These are phyloP conservation scores for Arxiozyma slooffiae DNA, from an alignment of 1,139 yeast species.

Conservation along the genomic window DNA sequence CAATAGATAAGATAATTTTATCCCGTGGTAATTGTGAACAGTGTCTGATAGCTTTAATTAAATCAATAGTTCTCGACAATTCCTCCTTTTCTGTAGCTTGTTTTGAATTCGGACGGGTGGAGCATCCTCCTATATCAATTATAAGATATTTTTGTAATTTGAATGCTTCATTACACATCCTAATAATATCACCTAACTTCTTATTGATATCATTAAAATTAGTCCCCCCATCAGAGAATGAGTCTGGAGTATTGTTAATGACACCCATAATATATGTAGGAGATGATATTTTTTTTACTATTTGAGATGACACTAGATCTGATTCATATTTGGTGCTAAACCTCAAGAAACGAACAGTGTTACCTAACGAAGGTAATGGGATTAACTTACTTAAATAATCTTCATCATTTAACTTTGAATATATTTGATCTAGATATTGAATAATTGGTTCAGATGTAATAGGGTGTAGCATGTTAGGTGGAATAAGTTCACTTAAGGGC, in stretches of 20 bases:
- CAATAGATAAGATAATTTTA: slow-evolving; percentile 56
- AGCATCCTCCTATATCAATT: slow-evolving; percentile 86
- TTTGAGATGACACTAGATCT: slow-evolving; percentile 8
- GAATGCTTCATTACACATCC: slow-evolving; percentile 48
- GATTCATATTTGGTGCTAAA: slow-evolving; percentile 13
- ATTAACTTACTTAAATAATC: slow-evolving; percentile 22
- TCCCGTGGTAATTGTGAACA: slow-evolving; percentile 32
- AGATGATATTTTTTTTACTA: slow-evolving; percentile 21
- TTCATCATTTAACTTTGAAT: slow-evolving; percentile 28
- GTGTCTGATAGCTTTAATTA: slow-evolving; percentile 53
- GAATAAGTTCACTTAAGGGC: slow-evolving; percentile 73
- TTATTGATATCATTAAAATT: slow-evolving; percentile 32
- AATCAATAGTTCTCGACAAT: slow-evolving; percentile 56
- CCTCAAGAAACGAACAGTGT: slow-evolving; percentile 13
- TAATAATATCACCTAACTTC: slow-evolving; percentile 35
- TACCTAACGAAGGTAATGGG: slow-evolving; percentile 14
- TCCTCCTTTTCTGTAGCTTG: slow-evolving; percentile 55
- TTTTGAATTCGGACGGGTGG: slow-evolving; percentile 73
- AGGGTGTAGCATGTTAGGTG: slow-evolving; percentile 62
- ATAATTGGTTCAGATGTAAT: slow-evolving; percentile 73
- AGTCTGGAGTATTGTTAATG: slow-evolving; percentile 84
- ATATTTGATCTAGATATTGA: slow-evolving; percentile 54
- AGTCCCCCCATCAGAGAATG: slow-evolving; percentile 84
- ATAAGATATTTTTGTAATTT: slow-evolving; percentile 57
- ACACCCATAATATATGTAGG: slow-evolving; percentile 64